Conservation (phyloP, 2,329 filamentous ascomycete species). For the Cryphonectria naterciae region DNA sequence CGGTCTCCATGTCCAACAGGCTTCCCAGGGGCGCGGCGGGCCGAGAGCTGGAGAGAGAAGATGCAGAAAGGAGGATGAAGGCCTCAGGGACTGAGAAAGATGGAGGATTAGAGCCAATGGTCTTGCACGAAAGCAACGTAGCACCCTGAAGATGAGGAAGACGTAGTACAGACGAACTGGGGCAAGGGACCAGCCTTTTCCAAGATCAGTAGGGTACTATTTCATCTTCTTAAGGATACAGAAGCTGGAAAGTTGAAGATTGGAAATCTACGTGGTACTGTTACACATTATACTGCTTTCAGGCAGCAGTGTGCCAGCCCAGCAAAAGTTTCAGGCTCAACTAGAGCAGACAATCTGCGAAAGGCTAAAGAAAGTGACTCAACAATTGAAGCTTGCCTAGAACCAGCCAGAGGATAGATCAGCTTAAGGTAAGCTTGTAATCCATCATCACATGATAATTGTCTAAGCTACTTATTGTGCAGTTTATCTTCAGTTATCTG, state of each 20-base stretch:
- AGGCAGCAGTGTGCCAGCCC: background rate
- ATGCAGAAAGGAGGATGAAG: background rate
- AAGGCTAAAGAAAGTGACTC: too few relatives aligned
- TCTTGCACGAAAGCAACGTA: background rate
- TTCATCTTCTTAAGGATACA: background rate
- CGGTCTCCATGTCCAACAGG: slow-evolving; percentile 25
- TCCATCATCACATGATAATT: background rate
- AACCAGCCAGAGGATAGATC: background rate
- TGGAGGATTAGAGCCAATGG: slow-evolving; percentile 5
- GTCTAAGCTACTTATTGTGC: background rate
- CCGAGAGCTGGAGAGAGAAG: slow-evolving; percentile 1
- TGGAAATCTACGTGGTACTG: too few relatives aligned
- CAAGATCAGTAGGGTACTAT: background rate
- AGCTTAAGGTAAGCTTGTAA: background rate
- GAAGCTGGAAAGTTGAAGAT: background rate
- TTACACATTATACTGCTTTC: too few relatives aligned
- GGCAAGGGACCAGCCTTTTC: background rate
- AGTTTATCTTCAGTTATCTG: background rate
- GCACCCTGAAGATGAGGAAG: background rate
- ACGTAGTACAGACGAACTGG: too few relatives aligned
- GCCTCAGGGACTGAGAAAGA: slow-evolving; percentile 8
- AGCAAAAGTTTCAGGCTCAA: background rate
- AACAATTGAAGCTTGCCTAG: background rate
- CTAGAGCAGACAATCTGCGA: background rate
- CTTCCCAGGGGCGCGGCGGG: slow-evolving; percentile 21